Percentiles rank a stretch among this genome's conserved stretches.
Evolutionary conservation across 768 basidiomycete species (phyloP).

Genomic region (Vishniacozyma victoriae): DNA sequence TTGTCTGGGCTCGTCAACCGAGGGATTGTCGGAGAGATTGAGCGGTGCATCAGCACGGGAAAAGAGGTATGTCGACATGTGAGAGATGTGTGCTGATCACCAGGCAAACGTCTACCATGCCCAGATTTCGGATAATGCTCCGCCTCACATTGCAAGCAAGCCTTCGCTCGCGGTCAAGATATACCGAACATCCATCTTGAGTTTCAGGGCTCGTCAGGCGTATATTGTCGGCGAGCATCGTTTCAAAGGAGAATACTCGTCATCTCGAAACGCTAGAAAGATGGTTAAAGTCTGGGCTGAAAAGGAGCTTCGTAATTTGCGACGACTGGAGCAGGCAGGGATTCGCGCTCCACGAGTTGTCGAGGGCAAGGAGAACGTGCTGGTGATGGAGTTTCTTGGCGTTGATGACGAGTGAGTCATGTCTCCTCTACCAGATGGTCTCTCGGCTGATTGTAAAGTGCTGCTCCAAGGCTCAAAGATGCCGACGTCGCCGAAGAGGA

Average conservation of each 20-base stretch:
- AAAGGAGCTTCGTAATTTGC: conserved; percentile 95
- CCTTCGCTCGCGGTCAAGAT: conserved; percentile 86
- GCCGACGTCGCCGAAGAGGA: conserved; percentile 57
- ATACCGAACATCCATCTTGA: conserved; percentile 94
- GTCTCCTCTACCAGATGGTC: not conserved
- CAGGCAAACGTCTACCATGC: conserved; percentile 98
- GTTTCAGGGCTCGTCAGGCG: conserved; percentile 95
- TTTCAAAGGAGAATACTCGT: conserved; percentile 73
- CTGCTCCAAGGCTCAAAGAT: conserved; percentile 89
- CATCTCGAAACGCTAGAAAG: conserved; percentile 81
- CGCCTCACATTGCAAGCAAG: conserved; percentile 16
- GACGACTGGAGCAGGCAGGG: conserved; percentile 73
- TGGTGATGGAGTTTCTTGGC: conserved; percentile 92
- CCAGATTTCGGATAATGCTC: conserved; percentile 27
- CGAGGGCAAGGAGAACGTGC: conserved; percentile 91
- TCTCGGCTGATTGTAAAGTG: conserved; percentile 54
- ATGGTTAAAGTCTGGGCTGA: conserved; percentile 99
- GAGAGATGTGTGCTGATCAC: not conserved
- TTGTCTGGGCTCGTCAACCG: conserved; percentile 94
- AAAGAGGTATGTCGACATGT: conserved; percentile 68
- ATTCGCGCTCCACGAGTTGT: conserved; percentile 80
- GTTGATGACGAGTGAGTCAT: conserved; percentile 67
- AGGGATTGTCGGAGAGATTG: conserved; percentile 79
- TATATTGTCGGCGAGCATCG: conserved; percentile 94
- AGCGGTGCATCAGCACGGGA: conserved; percentile 93